Evolutionary conservation across 257 asterid genomes (phyloP).

Genomic region (Ilex asprella): DNA sequence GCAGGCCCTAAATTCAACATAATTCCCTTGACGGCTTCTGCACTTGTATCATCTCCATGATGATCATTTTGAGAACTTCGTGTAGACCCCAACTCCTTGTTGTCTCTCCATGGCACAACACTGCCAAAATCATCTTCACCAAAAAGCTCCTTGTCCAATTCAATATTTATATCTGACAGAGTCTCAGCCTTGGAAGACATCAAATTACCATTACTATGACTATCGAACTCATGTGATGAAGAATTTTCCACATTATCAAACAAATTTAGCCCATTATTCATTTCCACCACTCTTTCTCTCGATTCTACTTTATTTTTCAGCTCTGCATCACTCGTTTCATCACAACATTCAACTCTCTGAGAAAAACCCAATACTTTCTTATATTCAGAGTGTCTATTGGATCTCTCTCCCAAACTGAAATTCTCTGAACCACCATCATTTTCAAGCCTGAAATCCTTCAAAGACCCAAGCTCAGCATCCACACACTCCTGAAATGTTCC

Average conservation of each 20-base stretch:
- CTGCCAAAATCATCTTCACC: not conserved
- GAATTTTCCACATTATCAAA: not conserved
- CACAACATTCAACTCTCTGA: constrained; percentile 20
- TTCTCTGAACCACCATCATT: constrained; percentile 34
- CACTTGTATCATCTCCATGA: constrained; percentile 12
- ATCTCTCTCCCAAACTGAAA: constrained; percentile 9
- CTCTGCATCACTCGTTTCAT: constrained; percentile 18
- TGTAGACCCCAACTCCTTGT: constrained; percentile 19
- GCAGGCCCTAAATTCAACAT: constrained; percentile 6
- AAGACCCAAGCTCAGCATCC: constrained; percentile 62
- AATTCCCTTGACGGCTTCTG: constrained; percentile 12
- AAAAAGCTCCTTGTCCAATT: constrained; percentile 20
- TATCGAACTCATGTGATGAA: too few species aligned
- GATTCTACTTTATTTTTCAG: not conserved
- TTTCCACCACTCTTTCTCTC: not conserved
- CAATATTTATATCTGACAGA: constrained; percentile 10
- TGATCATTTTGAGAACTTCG: constrained; percentile 3
- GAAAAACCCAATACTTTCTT: constrained; percentile 29
- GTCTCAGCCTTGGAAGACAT: too few species aligned
- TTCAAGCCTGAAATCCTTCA: constrained; percentile 57
- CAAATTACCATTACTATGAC: too few species aligned
- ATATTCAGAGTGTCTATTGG: constrained; percentile 2
- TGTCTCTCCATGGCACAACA: constrained; percentile 7
- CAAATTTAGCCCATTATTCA: not conserved
- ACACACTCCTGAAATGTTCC: constrained; percentile 29